Evolutionary conservation across 108 stramenopile genomes (phyloP).

Genomic region (Aurantiochytrium sp.): DNA sequence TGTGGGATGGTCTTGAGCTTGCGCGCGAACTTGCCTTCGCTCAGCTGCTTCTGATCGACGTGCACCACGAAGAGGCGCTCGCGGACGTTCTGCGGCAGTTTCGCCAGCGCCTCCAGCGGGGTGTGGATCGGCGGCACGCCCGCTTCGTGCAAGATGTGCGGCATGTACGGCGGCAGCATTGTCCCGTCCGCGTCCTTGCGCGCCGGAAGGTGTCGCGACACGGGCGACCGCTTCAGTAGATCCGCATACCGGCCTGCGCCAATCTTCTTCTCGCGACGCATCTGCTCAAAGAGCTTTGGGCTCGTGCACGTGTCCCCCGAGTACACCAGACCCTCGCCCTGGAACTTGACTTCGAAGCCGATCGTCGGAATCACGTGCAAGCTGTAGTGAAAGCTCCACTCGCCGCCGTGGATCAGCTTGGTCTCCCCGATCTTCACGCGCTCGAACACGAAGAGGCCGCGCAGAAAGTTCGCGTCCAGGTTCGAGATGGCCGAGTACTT

Average conservation of each 20-base stretch:
- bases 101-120: slow-evolving; percentile 69
- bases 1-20: slow-evolving; percentile 12
- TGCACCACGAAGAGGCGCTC: slow-evolving; percentile 82
- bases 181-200: not conserved
- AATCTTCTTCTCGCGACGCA: slow-evolving; percentile 46
- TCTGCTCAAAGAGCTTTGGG: slow-evolving; percentile 62
- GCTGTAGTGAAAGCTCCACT: slow-evolving; percentile 41
- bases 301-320: slow-evolving; percentile 72
- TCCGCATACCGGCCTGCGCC: slow-evolving; percentile 70
- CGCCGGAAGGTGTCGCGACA: slow-evolving; percentile 67
- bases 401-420: slow-evolving; percentile 38
- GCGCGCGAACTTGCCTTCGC: not conserved
- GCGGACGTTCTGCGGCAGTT: slow-evolving; percentile 68
- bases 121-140: slow-evolving; percentile 91
- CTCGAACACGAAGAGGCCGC: slow-evolving; percentile 73
- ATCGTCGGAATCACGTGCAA: slow-evolving; percentile 49
- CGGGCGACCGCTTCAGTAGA: slow-evolving; percentile 65
- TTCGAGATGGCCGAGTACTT: slow-evolving; percentile 86
- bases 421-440: slow-evolving; percentile 81
- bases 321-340: slow-evolving; percentile 31
- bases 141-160: slow-evolving; percentile 73
- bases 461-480: slow-evolving; percentile 60
- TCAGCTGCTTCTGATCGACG: not conserved
- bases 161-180: not conserved
- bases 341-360: slow-evolving; percentile 40